These are phyloP conservation scores for Alternaria novae-zelandiae DNA, from an alignment of 2,329 filamentous ascomycete genomes.

Conservation along the genomic window DNA sequence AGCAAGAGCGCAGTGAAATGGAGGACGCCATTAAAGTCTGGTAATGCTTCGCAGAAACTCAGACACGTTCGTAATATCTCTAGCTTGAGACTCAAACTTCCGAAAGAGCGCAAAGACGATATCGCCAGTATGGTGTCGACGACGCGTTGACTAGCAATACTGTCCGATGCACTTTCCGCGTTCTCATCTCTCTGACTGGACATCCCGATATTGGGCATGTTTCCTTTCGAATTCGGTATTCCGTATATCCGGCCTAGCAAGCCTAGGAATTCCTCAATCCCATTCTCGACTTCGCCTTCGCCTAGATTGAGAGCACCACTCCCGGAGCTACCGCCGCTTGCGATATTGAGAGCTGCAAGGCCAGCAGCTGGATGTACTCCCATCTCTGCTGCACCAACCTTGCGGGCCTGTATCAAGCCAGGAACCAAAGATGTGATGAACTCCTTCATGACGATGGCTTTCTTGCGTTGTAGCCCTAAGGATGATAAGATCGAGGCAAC, in stretches of 20 bases:
- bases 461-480: slow-evolving; percentile 84
- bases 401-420: slow-evolving; percentile 87
- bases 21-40: slow-evolving; percentile 89
- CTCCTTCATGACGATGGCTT: slow-evolving; percentile 86
- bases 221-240: slow-evolving; percentile 42
- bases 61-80: slow-evolving; percentile 89
- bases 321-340: slow-evolving; percentile 66
- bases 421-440: slow-evolving; percentile 82
- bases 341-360: slow-evolving; percentile 70
- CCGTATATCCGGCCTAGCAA: slow-evolving; percentile 53
- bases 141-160: slow-evolving; percentile 47
- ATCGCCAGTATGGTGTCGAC: slow-evolving; percentile 65
- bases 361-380: slow-evolving; percentile 94
- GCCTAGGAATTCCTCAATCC: slow-evolving; percentile 51
- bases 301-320: slow-evolving; percentile 71
- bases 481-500: slow-evolving; percentile 85
- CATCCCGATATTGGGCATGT: slow-evolving; percentile 16
- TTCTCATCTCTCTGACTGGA: slow-evolving; percentile 7
- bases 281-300: slow-evolving; percentile 47
- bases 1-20: slow-evolving; percentile 85
- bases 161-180: slow-evolving; percentile 10
- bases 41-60: slow-evolving; percentile 90
- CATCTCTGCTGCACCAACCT: slow-evolving; percentile 91
- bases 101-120: slow-evolving; percentile 64
- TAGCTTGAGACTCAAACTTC: slow-evolving; percentile 79